Base-by-base conservation (phyloP, 306 rosid genomes). In the Lathyrus tuberosus region DNA sequence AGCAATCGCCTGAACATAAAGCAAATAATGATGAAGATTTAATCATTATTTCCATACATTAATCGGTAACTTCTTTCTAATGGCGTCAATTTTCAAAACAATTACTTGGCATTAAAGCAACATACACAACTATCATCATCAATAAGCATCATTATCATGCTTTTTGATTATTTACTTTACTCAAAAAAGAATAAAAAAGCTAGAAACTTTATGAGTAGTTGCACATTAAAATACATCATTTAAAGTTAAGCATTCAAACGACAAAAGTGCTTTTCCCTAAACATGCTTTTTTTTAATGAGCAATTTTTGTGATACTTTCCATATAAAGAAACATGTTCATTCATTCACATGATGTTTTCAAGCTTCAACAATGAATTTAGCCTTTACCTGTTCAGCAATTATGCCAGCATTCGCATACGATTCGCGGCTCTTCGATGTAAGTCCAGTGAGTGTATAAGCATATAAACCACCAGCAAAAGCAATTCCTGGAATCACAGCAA, bases 401-500 rank as follows among this genome's bases (percentile, higher is more conserved):
- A 91, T 86, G 31, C 99, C 99, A 0, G 97, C 99, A 75, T 95
- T 95, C 40, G 99, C 92, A 71, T 95, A 95, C 1, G 99, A 95
- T 80, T 91, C 88, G 9, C 96, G 95, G 17, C 95, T 95, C 87
- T 95, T 95, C 8, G 99, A 95, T 2, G 99, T 95, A 7, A 95
- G 92, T 65, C 99, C 99, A 0, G 97, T 91, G 76, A 95, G 96
- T 3, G 99, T 95, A 65, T 95, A 95, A 8, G 99, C 99, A 76
- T 95, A 95, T 72, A 95, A 86, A 14, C 99, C 97, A 5, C 99
- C 99, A 15, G 99, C 97, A 61, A 95, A 95, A 66, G 97, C 99
- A 42, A 95, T 95, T 28, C 99, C 99, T 0, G 99, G 99, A 75
- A 95, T 95, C 76, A 95, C 99, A 0, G 99, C 99, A 18, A 95